These are phyloP conservation scores for Leccinum disarticulatum DNA, from an alignment of 768 basidiomycete species.

Conservation along the genomic window DNA sequence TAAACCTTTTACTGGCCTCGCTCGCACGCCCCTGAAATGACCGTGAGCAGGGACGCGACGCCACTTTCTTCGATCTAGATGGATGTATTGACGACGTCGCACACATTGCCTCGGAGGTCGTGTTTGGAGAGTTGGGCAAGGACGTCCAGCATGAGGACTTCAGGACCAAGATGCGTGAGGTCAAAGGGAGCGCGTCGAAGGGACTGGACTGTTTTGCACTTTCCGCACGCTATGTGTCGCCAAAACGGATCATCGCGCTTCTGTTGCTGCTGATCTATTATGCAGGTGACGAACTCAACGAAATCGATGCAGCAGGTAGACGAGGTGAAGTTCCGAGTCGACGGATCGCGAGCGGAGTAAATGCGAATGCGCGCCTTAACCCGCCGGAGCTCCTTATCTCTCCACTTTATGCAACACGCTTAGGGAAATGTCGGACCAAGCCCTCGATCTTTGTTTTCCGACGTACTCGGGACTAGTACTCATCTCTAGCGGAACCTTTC, in stretches of 20 bases:
- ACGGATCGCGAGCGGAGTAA: constrained; percentile 80
- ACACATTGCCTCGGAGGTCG: constrained; percentile 80
- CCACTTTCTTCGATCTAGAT: constrained; percentile 65
- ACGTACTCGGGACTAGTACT: too few species aligned
- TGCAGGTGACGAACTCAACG: constrained; percentile 80
- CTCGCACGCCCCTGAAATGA: not conserved
- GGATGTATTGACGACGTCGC: constrained; percentile 76
- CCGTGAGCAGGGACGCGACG: constrained; percentile 20
- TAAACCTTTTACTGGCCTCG: not conserved
- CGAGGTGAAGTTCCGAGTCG: constrained; percentile 63
- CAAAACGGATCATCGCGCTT: constrained; percentile 70
- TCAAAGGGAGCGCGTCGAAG: constrained; percentile 75
- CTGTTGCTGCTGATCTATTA: constrained; percentile 78
- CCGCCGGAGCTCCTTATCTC: constrained; percentile 52
- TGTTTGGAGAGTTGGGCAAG: constrained; percentile 92
- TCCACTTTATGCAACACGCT: too few species aligned
- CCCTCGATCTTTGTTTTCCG: too few species aligned
- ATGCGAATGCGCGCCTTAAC: constrained; percentile 71
- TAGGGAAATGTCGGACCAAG: too few species aligned
- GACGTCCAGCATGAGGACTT: constrained; percentile 88
- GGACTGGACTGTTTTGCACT: constrained; percentile 86
- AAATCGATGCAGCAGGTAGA: constrained; percentile 85
- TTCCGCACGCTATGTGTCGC: constrained; percentile 75
- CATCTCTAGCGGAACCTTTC: too few species aligned
- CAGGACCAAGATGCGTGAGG: constrained; percentile 94